Conservation (phyloP, 2,329 filamentous ascomycete species). For the Purpureocillium takamizusanense region DNA sequence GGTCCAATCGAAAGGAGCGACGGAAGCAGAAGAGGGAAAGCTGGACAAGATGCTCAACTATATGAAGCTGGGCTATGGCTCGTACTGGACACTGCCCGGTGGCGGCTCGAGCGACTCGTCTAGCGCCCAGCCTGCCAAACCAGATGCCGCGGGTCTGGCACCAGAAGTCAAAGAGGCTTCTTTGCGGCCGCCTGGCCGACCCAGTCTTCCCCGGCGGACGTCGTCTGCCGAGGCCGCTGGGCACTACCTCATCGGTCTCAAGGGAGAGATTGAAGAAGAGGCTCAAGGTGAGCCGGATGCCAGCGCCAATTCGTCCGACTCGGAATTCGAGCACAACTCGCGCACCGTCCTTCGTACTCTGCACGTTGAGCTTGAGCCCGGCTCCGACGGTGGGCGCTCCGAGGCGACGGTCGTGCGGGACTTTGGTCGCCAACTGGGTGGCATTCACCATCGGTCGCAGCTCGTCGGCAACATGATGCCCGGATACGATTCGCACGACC, state of each 20-base stretch:
- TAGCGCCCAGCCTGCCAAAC: constrained; percentile 3
- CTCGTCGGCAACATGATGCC: constrained; percentile 22
- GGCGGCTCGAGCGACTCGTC: constrained; percentile 10
- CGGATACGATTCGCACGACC: constrained; percentile 32
- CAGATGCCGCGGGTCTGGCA: constrained; percentile 1
- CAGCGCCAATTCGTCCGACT: constrained; percentile 20
- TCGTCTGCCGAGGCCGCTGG: constrained; percentile 25
- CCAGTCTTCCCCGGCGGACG: constrained; percentile 6
- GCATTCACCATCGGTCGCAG: constrained; percentile 21
- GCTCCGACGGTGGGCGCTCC: constrained; percentile 24
- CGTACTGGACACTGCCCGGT: constrained; percentile 48
- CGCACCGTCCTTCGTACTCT: constrained; percentile 57
- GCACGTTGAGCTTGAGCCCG: constrained; percentile 52
- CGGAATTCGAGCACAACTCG: constrained; percentile 30
- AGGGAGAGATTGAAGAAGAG: constrained; percentile 50
- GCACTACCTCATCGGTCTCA: constrained; percentile 59
- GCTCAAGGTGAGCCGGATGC: constrained; percentile 18
- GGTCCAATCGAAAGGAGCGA: background rate
- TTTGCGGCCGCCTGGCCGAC: constrained; percentile 3
- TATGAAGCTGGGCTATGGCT: constrained; percentile 58
- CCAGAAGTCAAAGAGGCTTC: no score
- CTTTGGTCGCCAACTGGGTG: constrained; percentile 27
- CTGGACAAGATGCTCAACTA: constrained; percentile 52
- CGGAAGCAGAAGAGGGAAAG: constrained; percentile 23
- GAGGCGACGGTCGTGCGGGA: constrained; percentile 37